Evolutionary conservation across 768 basidiomycete species (phyloP).

Genomic region (Hortiboletus flavorubellus): DNA sequence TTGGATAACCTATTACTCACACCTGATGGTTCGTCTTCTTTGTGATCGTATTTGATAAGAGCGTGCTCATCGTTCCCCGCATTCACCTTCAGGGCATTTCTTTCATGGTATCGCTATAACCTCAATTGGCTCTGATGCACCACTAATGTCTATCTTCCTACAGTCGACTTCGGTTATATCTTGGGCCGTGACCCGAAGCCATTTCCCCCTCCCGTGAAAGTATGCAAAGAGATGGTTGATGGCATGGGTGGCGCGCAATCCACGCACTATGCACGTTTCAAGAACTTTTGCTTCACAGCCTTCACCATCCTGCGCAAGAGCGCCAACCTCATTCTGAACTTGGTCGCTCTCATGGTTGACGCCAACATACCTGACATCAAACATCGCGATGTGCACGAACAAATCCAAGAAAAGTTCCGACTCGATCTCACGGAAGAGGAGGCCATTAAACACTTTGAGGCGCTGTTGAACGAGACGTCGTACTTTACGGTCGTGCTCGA

Average conservation of each 20-base stretch:
- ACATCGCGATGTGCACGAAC: constrained; percentile 78
- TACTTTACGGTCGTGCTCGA: constrained; percentile 93
- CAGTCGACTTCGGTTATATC: constrained; percentile 99
- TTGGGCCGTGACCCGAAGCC: constrained; percentile 97
- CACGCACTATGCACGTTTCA: constrained; percentile 94
- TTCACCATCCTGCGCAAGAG: constrained; percentile 95
- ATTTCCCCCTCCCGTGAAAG: constrained; percentile 96
- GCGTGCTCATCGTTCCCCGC: neutral
- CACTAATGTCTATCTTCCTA: constrained; percentile 6
- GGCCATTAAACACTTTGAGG: constrained; percentile 96
- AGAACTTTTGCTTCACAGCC: constrained; percentile 95
- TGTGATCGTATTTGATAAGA: neutral
- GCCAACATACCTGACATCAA: constrained; percentile 98
- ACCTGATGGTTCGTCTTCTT: constrained; percentile 66
- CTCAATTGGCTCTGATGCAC: neutral
- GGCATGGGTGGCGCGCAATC: constrained; percentile 98
- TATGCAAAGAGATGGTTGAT: constrained; percentile 99
- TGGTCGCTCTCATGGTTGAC: constrained; percentile 96
- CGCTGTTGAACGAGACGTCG: constrained; percentile 88
- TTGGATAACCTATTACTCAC: constrained; percentile 91
- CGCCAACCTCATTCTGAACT: constrained; percentile 93
- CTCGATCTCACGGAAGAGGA: constrained; percentile 94
- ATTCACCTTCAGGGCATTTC: constrained; percentile 65
- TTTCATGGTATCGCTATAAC: constrained; percentile 75
- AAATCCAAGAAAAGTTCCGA: constrained; percentile 96